Evolutionary conservation across 1,139 yeast species (phyloP).

Genomic region (Yamadazyma atmosphaerica): DNA sequence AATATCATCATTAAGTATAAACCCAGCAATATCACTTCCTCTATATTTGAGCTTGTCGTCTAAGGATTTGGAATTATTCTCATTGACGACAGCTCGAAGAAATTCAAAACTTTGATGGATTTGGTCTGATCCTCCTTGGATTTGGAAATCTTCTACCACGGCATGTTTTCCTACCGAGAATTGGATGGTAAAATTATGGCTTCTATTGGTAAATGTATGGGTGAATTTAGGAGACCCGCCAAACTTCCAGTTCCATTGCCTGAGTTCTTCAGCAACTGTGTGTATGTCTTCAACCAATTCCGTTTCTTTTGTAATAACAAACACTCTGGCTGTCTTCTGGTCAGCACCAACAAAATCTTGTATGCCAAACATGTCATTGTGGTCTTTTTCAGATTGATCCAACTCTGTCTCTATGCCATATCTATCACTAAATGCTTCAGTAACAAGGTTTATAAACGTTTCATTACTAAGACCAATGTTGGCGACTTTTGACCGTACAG

Average conservation of each 20-base stretch:
- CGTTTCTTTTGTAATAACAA: conserved; percentile 26
- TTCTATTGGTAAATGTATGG: conserved; percentile 39
- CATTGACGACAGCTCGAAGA: conserved; percentile 26
- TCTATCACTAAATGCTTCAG: conserved; percentile 40
- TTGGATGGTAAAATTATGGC: conserved; percentile 30
- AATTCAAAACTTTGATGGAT: conserved; percentile 29
- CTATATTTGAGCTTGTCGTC: conserved; percentile 28
- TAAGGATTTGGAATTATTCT: conserved; percentile 17
- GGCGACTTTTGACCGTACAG: conserved; percentile 75
- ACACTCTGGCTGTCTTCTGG: conserved; percentile 13
- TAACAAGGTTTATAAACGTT: conserved; percentile 49
- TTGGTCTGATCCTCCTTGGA: conserved; percentile 17
- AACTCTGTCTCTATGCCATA: conserved; percentile 25
- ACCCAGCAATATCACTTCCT: conserved; percentile 49
- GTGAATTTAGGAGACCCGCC: conserved; percentile 71
- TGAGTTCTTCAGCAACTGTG: conserved; percentile 43
- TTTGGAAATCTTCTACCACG: conserved; percentile 21
- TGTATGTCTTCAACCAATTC: conserved; percentile 49
- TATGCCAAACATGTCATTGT: conserved; percentile 36
- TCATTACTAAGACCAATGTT: conserved; percentile 54
- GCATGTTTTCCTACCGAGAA: conserved; percentile 47
- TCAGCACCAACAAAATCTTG: conserved; percentile 28
- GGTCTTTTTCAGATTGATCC: conserved; percentile 13
- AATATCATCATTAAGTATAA: conserved; percentile 39
- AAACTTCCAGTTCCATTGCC: conserved; percentile 68